phyloP scores from a whole-genome alignment of 2,329 filamentous ascomycete genomes.

The Clarireedia hainanense region DNA sequence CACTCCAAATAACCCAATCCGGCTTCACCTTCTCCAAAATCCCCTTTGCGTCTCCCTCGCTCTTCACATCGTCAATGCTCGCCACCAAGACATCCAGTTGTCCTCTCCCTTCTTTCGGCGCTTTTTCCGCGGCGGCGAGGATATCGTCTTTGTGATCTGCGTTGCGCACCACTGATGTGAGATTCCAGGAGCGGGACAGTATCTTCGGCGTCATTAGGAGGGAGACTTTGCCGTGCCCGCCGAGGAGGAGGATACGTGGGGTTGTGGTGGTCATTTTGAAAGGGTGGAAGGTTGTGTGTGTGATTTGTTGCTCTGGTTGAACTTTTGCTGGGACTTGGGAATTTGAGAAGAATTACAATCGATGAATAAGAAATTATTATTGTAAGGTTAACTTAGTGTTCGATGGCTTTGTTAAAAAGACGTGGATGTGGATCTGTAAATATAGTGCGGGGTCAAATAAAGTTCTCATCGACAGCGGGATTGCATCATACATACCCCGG shows the following conservation, averaged over 20 bases:
- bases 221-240: constrained; percentile 75
- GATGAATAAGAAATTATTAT: too few relatives aligned
- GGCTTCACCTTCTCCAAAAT: constrained; percentile 54
- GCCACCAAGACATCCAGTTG: constrained; percentile 58
- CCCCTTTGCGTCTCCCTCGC: constrained; percentile 50
- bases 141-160: constrained; percentile 60
- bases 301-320: too few relatives aligned
- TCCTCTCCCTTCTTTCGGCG: constrained; percentile 38
- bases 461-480: neutral
- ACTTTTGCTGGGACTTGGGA: too few relatives aligned
- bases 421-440: neutral
- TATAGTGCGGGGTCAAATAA: neutral
- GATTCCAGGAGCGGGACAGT: constrained; percentile 64
- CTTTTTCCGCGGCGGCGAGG: constrained; percentile 35
- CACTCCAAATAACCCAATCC: constrained; percentile 63
- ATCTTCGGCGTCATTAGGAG: constrained; percentile 69
- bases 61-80: constrained; percentile 64
- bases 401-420: neutral
- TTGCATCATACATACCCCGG: neutral
- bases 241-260: constrained; percentile 45
- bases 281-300: too few relatives aligned
- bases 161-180: constrained; percentile 71
- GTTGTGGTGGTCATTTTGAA: constrained; percentile 38
- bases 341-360: too few relatives aligned
- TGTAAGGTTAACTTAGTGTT: too few relatives aligned